Evolutionary conservation across 2,329 filamentous ascomycete genomes (phyloP).

Genomic region (Cladosporium halotolerans): DNA sequence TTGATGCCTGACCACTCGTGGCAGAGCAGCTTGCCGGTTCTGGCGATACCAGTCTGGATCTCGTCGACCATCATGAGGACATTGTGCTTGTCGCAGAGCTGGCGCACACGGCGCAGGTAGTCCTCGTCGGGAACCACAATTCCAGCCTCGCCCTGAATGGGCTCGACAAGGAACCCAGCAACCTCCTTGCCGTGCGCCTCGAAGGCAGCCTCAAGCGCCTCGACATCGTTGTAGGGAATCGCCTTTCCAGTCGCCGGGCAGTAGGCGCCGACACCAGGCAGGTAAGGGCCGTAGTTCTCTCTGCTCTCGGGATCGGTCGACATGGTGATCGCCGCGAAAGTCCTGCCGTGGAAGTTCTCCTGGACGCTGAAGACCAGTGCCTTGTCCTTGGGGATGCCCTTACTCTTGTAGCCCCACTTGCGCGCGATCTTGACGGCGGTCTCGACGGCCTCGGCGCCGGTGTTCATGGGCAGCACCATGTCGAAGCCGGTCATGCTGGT

Average conservation of each 20-base stretch:
- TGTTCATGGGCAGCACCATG: constrained; percentile 98
- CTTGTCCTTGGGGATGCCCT: constrained; percentile 77
- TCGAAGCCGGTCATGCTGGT: constrained; percentile 87
- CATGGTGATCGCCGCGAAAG: constrained; percentile 93
- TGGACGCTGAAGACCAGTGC: constrained; percentile 76
- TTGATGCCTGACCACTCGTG: constrained; percentile 92
- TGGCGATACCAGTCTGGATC: constrained; percentile 95
- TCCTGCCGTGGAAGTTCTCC: constrained; percentile 95
- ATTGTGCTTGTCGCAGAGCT: constrained; percentile 89
- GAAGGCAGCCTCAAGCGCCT: constrained; percentile 71
- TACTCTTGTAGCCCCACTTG: constrained; percentile 97
- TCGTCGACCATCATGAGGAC: constrained; percentile 95
- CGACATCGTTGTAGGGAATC: constrained; percentile 81
- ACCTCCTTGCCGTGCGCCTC: constrained; percentile 76
- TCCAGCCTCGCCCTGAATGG: constrained; percentile 94
- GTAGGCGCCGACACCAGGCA: constrained; percentile 76
- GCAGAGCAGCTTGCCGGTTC: constrained; percentile 90
- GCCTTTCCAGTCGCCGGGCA: constrained; percentile 69
- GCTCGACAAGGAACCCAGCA: constrained; percentile 89
- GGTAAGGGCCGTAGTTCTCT: constrained; percentile 93
- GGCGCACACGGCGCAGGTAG: constrained; percentile 74
- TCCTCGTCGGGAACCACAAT: constrained; percentile 89
- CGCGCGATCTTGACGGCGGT: constrained; percentile 92
- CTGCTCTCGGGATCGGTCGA: constrained; percentile 93
- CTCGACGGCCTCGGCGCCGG: constrained; percentile 91